Percentiles rank a stretch among this genome's conserved stretches.
These are phyloP conservation scores for Phragmites australis DNA, from an alignment of 176 grass and related monocot species.

Conservation along the genomic window DNA sequence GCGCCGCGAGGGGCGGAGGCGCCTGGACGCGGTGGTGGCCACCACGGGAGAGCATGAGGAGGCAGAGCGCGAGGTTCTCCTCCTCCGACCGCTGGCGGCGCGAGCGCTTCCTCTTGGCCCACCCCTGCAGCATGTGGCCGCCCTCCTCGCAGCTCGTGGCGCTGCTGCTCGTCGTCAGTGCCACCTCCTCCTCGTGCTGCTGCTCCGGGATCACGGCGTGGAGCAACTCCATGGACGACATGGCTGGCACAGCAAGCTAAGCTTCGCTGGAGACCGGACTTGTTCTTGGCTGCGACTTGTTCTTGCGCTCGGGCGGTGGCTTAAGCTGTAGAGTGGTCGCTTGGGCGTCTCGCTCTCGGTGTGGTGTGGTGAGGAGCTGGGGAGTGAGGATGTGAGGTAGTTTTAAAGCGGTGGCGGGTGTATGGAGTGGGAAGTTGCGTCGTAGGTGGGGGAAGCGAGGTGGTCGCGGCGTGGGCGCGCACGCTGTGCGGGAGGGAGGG, in stretches of 20 bases:
- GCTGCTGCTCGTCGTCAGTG: constrained; percentile 38
- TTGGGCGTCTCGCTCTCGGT: constrained; percentile 27
- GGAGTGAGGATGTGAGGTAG: constrained; percentile 35
- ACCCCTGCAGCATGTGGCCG: constrained; percentile 61
- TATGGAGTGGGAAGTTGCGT: constrained; percentile 50
- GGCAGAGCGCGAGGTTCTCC: constrained; percentile 90
- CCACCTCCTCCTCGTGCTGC: background rate
- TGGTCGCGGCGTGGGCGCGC: constrained; percentile 37
- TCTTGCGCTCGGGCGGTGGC: constrained; percentile 6
- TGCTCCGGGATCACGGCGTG: constrained; percentile 49
- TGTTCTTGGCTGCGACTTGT: constrained; percentile 3
- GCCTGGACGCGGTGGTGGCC: constrained; percentile 47
- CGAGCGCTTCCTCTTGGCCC: constrained; percentile 85
- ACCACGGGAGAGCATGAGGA: constrained; percentile 86
- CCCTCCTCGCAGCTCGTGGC: constrained; percentile 53
- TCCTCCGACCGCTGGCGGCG: constrained; percentile 81
- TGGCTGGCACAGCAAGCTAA: background rate
- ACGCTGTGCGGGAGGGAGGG: constrained; percentile 11
- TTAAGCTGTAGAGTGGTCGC: constrained; percentile 22
- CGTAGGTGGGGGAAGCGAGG: constrained; percentile 52
- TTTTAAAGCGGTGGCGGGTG: constrained; percentile 51
- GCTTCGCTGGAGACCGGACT: background rate
- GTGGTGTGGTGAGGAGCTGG: constrained; percentile 8
- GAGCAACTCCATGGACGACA: constrained; percentile 56
- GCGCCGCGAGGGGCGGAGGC: constrained; percentile 6